A percentile compares a stretch with the other conserved stretches of the same genome.
phyloP scores from a whole-genome alignment of 2,329 filamentous ascomycete genomes.

The Zasmidium citrigriseum region DNA sequence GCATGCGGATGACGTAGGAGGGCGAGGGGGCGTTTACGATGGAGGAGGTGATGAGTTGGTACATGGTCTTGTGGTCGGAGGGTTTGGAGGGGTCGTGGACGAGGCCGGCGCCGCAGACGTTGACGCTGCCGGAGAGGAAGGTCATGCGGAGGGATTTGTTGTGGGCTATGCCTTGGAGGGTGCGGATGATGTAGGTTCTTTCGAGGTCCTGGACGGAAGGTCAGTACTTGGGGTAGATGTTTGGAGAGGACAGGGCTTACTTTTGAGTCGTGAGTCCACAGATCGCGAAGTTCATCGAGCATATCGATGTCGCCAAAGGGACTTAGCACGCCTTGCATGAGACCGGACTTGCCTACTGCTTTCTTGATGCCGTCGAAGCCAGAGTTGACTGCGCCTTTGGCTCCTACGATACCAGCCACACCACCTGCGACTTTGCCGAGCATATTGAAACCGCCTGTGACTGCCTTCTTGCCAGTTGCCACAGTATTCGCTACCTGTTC shows the following conservation, averaged over 20 bases:
- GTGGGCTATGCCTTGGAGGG: conserved; percentile 89
- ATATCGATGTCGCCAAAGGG: conserved; percentile 96
- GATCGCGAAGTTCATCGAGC: conserved; percentile 88
- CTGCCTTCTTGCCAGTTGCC: conserved; percentile 91
- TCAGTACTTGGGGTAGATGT: conserved; percentile 1
- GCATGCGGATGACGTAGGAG: conserved; percentile 84
- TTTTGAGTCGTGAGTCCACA: conserved; percentile 98
- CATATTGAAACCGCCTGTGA: conserved; percentile 95
- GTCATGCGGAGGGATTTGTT: conserved; percentile 97
- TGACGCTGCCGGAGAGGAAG: conserved; percentile 90
- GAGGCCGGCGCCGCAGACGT: conserved; percentile 86
- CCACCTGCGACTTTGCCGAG: conserved; percentile 93
- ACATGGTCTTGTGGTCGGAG: conserved; percentile 97
- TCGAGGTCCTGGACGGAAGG: conserved; percentile 71
- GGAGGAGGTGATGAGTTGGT: conserved; percentile 90
- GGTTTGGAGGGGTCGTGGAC: conserved; percentile 92
- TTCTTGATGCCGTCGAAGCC: conserved; percentile 96
- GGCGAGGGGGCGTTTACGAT: conserved; percentile 88
- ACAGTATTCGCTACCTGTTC: conserved; percentile 90
- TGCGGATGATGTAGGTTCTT: conserved; percentile 92
- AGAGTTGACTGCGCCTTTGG: conserved; percentile 86
- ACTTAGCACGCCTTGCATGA: conserved; percentile 95
- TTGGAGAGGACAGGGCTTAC: conserved; percentile 40
- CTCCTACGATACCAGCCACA: conserved; percentile 91
- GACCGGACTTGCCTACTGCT: conserved; percentile 88